Evolutionary conservation across 2,329 filamentous ascomycete species (phyloP), one percentile per base, ranked within the genome.

Genomic region (Fragosphaeria purpurea): DNA sequence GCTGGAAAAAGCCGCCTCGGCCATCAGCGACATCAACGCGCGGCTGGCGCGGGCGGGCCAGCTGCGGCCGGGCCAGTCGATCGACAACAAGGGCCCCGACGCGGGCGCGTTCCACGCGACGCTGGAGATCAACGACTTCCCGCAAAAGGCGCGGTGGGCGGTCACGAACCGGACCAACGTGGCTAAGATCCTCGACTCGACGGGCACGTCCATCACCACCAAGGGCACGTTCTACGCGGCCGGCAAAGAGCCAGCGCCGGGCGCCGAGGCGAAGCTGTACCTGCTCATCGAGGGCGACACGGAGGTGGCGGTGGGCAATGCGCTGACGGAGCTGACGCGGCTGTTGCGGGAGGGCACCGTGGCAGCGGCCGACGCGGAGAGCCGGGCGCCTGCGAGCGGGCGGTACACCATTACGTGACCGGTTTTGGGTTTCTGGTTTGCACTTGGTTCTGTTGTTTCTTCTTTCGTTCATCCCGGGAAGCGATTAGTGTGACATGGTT

Each of bases 151-250:
- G 56, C 82, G 93, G 60, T 98, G 93, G 93, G 91, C 89, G 9
- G 93, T 98, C 70, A 98, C 93, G 40, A 98, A 98, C 67, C 82
- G 93, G 57, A 97, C 93, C 38, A 98, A 98, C 62, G 93, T 98
- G 51, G 90, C 91, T 59, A 98, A 97, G 75, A 96, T 98, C 59
- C 77, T 98, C 57, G 93, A 98, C 63, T 80, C 87, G 8, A 96
- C 91, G 0, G 91, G 89, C 41, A 95, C 90, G 1, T 95, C 88
- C 6, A 98, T 98, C 65, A 98, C 93, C 0, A 96, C 89, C 43
- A 98, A 98, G 72, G 93, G 93, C 58, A 93, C 78, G 54, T 97
- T 88, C 66, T 97, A 97, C 61, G 67, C 84, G 1, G 62, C 81
- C 2, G 90, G 89, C 57, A 95, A 95, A 65, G 84, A 88, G 57